A percentile compares a stretch with the other conserved stretches of the same genome.
Conservation (phyloP, 441 rosid genomes). For the Iberis amara region DNA sequence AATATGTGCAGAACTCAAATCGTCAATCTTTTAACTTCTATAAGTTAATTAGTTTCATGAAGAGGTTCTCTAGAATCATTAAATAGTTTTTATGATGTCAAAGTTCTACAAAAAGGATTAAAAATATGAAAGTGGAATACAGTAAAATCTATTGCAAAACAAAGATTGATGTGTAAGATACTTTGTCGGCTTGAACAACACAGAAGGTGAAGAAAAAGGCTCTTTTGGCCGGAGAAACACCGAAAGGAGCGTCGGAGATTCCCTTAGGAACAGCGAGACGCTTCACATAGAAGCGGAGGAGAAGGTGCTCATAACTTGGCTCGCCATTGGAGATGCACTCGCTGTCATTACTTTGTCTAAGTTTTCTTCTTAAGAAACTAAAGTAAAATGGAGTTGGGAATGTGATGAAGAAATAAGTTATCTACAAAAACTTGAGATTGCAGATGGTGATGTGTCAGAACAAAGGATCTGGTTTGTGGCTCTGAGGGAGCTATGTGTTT, state of each 20-base stretch:
- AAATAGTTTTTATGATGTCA: not conserved
- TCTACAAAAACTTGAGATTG: slow-evolving; percentile 21
- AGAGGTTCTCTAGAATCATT: not conserved
- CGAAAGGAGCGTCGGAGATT: slow-evolving; percentile 59
- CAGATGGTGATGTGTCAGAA: slow-evolving; percentile 23
- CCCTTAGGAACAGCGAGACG: slow-evolving; percentile 53
- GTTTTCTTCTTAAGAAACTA: slow-evolving; percentile 9
- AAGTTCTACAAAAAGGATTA: not conserved
- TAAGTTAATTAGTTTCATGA: not conserved
- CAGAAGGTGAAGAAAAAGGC: slow-evolving; percentile 54
- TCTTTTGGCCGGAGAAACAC: slow-evolving; percentile 46
- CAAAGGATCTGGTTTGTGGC: slow-evolving; percentile 42
- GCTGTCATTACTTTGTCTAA: slow-evolving; percentile 38
- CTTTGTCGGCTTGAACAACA: slow-evolving; percentile 77
- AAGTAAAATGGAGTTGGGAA: slow-evolving; percentile 11
- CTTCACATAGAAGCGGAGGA: slow-evolving; percentile 42
- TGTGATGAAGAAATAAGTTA: slow-evolving; percentile 20
- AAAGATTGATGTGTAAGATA: slow-evolving; percentile 9
- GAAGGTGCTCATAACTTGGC: slow-evolving; percentile 73
- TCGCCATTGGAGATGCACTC: slow-evolving; percentile 84
- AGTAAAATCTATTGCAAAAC: not conserved
- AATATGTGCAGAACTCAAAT: not conserved
- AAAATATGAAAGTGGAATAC: not conserved
- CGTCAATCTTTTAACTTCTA: not conserved
- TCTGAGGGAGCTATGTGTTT: too few relatives aligned